Evolutionary conservation across 306 rosid species (phyloP).

Genomic region (Lithocarpus polystachyus): DNA sequence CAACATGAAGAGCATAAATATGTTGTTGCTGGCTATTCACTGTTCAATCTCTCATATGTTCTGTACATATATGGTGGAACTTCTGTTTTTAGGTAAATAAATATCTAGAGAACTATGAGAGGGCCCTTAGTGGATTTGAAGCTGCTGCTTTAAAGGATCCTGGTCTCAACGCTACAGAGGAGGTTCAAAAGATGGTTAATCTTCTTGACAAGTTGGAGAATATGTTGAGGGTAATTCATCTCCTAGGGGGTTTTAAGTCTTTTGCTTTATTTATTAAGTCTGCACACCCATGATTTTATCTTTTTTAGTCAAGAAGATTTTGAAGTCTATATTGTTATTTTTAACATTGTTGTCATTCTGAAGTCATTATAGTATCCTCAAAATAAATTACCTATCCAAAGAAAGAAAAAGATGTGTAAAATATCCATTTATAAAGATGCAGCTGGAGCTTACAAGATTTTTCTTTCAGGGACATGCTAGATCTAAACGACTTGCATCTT

Average conservation of each 20-base stretch:
- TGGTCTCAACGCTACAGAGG: constrained; percentile 74
- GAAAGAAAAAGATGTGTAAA: no score
- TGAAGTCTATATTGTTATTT: background rate
- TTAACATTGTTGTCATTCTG: background rate
- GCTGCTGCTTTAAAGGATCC: constrained; percentile 95
- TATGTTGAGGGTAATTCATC: constrained; percentile 62
- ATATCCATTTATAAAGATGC: constrained; percentile 3
- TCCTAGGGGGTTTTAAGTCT: background rate
- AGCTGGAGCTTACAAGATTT: constrained; percentile 23
- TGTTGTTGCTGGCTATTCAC: background rate
- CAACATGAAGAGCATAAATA: background rate
- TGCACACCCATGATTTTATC: background rate
- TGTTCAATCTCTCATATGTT: background rate
- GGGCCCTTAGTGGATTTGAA: constrained; percentile 96
- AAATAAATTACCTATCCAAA: background rate
- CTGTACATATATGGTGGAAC: background rate
- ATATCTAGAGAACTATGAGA: constrained; percentile 87
- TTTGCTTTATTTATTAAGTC: background rate
- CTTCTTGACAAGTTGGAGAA: constrained; percentile 86
- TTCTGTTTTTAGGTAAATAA: constrained; percentile 56
- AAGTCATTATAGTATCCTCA: background rate
- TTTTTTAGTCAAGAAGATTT: background rate
- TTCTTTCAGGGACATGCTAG: constrained; percentile 60
- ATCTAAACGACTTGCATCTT: constrained; percentile 56
- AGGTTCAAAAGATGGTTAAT: constrained; percentile 77